phyloP scores from a whole-genome alignment of 345 rosid species.

The Salix koriyanagi region DNA sequence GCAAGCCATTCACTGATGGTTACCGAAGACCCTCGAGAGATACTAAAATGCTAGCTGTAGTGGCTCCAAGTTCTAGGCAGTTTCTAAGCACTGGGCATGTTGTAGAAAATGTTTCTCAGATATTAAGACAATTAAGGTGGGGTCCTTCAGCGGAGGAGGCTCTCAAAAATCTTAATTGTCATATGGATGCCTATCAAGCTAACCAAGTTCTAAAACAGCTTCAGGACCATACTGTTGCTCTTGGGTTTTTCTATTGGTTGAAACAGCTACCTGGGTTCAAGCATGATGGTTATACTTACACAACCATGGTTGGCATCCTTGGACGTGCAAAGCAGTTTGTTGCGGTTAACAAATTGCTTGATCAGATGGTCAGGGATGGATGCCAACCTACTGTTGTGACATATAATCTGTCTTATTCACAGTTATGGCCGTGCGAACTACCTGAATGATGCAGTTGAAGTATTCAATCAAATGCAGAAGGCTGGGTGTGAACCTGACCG shows the following conservation, averaged over 20 bases:
- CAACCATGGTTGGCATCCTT: constrained; percentile 91
- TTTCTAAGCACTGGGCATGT: constrained; percentile 29
- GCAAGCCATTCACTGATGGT: constrained; percentile 28
- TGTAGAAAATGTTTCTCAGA: constrained; percentile 53
- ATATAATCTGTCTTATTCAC: constrained; percentile 82
- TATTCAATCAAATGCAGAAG: constrained; percentile 73
- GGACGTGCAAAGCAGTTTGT: constrained; percentile 82
- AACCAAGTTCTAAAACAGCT: constrained; percentile 86
- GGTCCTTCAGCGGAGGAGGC: constrained; percentile 73
- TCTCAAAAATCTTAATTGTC: constrained; percentile 44
- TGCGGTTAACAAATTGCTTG: constrained; percentile 60
- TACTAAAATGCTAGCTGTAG: constrained; percentile 33
- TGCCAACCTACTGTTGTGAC: constrained; percentile 87
- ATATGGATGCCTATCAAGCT: constrained; percentile 76
- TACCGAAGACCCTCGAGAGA: constrained; percentile 39
- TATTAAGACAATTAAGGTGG: constrained; percentile 59
- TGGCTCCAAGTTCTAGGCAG: constrained; percentile 41
- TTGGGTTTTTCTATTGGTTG: constrained; percentile 79
- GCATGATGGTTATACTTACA: constrained; percentile 90
- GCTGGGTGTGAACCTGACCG: constrained; percentile 82
- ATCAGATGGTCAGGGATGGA: constrained; percentile 76
- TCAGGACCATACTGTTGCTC: constrained; percentile 72
- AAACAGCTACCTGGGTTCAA: constrained; percentile 62
- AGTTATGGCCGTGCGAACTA: constrained; percentile 93
- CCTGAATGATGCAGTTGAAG: constrained; percentile 64